These are phyloP conservation scores for Clarireedia hainanense DNA, from an alignment of 2,329 filamentous ascomycete species.

Conservation along the genomic window DNA sequence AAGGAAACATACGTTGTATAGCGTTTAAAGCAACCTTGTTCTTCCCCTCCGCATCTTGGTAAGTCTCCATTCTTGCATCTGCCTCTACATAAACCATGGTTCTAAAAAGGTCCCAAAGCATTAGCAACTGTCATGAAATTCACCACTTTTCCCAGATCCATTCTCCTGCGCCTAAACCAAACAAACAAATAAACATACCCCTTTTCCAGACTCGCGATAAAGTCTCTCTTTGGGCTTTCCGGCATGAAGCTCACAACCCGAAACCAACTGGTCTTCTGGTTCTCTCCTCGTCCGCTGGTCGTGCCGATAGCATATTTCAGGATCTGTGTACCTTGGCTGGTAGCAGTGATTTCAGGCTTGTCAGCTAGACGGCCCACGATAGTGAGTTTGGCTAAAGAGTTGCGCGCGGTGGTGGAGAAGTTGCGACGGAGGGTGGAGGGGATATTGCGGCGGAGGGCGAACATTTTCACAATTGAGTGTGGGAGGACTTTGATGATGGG, in stretches of 20 bases:
- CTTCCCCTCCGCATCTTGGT: slow-evolving; percentile 64
- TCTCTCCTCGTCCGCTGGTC: slow-evolving; percentile 57
- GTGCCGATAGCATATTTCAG: slow-evolving; percentile 72
- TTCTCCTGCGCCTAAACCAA: background rate
- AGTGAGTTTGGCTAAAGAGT: slow-evolving; percentile 66
- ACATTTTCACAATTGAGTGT: slow-evolving; percentile 17
- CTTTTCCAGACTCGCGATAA: slow-evolving; percentile 67
- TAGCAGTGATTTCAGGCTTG: slow-evolving; percentile 66
- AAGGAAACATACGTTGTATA: slow-evolving; percentile 57
- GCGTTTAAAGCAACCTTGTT: slow-evolving; percentile 58
- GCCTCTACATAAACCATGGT: slow-evolving; percentile 77
- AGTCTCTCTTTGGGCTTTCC: slow-evolving; percentile 63
- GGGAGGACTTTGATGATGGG: background rate
- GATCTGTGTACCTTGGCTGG: slow-evolving; percentile 63
- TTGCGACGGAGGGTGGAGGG: slow-evolving; percentile 45
- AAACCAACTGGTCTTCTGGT: slow-evolving; percentile 80
- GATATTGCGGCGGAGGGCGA: slow-evolving; percentile 33
- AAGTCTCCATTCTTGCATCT: slow-evolving; percentile 62
- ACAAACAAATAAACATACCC: slow-evolving; percentile 53
- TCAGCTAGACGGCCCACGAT: slow-evolving; percentile 79
- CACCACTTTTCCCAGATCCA: background rate
- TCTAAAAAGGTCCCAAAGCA: slow-evolving; percentile 36
- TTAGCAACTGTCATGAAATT: no score
- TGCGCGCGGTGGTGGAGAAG: slow-evolving; percentile 63
- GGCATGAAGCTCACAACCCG: slow-evolving; percentile 62